These are phyloP conservation scores for Hymenoscyphus salicellus DNA, from an alignment of 2,329 filamentous ascomycete genomes.

Conservation along the genomic window DNA sequence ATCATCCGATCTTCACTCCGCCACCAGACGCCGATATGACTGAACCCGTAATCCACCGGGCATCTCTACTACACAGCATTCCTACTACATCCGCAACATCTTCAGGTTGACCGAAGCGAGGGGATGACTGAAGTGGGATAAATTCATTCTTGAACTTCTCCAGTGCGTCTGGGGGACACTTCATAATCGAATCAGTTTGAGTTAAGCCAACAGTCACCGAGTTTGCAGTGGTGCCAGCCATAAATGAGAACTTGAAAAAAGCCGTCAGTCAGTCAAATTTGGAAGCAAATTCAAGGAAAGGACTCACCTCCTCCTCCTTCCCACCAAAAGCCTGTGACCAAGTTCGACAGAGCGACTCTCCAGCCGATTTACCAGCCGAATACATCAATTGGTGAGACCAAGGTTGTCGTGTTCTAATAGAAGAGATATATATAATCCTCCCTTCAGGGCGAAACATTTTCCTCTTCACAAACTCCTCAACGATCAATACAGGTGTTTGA, in stretches of 20 bases:
- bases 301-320: slow-evolving; percentile 33
- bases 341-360: slow-evolving; percentile 39
- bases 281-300: neutral
- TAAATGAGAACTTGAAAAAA: slow-evolving; percentile 34
- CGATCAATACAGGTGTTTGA: slow-evolving; percentile 38
- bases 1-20: neutral
- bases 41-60: slow-evolving; percentile 38
- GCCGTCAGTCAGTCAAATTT: slow-evolving; percentile 5
- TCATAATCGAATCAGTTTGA: slow-evolving; percentile 37
- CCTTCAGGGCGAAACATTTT: slow-evolving; percentile 36
- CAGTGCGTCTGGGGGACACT: slow-evolving; percentile 36
- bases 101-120: slow-evolving; percentile 36
- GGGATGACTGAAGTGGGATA: slow-evolving; percentile 37
- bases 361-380: slow-evolving; percentile 36
- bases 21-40: neutral
- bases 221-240: slow-evolving; percentile 39
- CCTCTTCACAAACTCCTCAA: slow-evolving; percentile 37
- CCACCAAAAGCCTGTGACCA: slow-evolving; percentile 40
- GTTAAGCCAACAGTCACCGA: slow-evolving; percentile 37
- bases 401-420: slow-evolving; percentile 35
- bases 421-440: slow-evolving; percentile 40
- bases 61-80: slow-evolving; percentile 36
- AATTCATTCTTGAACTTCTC: slow-evolving; percentile 37
- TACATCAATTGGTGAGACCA: slow-evolving; percentile 40
- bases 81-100: slow-evolving; percentile 40